Percentiles rank a stretch among this genome's conserved stretches.
Evolutionary conservation across 768 basidiomycete species (phyloP).

Genomic region (Leccinum barrowsii): DNA sequence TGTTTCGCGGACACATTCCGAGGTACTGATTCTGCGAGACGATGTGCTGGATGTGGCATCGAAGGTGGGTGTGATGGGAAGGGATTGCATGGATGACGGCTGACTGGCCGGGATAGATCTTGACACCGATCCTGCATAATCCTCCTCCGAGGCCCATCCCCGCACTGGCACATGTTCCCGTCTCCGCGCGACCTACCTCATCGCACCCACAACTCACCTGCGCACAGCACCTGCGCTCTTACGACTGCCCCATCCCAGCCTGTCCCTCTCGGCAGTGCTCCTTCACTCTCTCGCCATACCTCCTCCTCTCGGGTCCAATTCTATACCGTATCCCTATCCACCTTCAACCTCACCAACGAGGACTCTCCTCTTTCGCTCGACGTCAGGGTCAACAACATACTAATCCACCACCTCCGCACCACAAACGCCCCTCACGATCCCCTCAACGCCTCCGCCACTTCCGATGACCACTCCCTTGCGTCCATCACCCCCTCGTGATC

Average conservation of each 20-base stretch:
- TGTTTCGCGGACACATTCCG: constrained; percentile 91
- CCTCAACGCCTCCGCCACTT: constrained; percentile 14
- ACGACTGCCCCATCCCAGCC: constrained; percentile 33
- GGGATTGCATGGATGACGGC: constrained; percentile 3
- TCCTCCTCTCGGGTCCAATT: constrained; percentile 34
- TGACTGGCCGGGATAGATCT: constrained; percentile 53
- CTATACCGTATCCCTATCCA: constrained; percentile 35
- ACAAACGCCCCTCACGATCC: constrained; percentile 8
- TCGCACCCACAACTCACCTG: constrained; percentile 39
- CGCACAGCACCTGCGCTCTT: constrained; percentile 32
- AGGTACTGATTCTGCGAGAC: constrained; percentile 89
- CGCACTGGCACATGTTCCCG: constrained; percentile 38
- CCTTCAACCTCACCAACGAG: neutral
- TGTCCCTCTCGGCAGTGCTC: constrained; percentile 27
- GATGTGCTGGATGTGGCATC: constrained; percentile 97
- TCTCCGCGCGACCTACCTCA: constrained; percentile 33
- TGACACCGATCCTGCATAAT: constrained; percentile 83
- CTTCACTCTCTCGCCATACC: constrained; percentile 35
- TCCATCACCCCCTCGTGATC: constrained; percentile 25
- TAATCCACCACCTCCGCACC: constrained; percentile 43
- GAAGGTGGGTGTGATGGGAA: constrained; percentile 60
- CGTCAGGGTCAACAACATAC: constrained; percentile 51
- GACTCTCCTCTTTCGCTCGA: constrained; percentile 33
- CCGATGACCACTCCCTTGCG: constrained; percentile 26
- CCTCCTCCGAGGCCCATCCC: too few relatives aligned